Base-by-base conservation (phyloP, 2,329 filamentous ascomycete species). In the Teratosphaeria destructans region DNA sequence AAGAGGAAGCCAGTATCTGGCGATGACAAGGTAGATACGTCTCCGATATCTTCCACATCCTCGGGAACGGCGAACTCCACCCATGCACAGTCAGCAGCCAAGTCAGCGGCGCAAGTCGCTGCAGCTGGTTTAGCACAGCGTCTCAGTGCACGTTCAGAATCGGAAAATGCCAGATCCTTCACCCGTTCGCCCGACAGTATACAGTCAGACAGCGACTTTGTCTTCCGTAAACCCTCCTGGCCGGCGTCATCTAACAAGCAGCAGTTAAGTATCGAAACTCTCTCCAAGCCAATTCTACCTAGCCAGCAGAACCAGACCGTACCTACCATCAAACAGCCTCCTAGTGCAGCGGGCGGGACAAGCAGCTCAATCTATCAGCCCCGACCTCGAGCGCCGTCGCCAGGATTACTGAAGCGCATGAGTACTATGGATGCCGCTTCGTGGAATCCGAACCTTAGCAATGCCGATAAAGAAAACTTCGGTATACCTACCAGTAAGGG, bases 381-480 rank as follows among this genome's bases (percentile, higher is more conserved):
- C 1, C 68, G 66, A 56, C 68, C 66, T 3, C 61, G 72, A 27
- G 64, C 71, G 7, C 72, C 76, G 0, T 77, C 75, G 11, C 71
- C 77, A 0, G 73, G 74, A 2, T 63, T 79, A n/a, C 63, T 79
- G 55, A 72, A 75, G 55, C 71, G 77, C 23, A 79, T 80, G 75
- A 73, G 73, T 0, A 75, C 73, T n/a, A 74, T 78, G 54, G 76
- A 78, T 55, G 63, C 68, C 61, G 60, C 57, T 19, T 23, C 43
- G 5, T 56, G 55, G 2, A 56, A 61, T 23, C 23, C 26, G 55
- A 47, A 56, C 56, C 34, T 27, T 26, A 43, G 32, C 12, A 56
- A 32, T 39, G 32, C 55, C 29, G 52, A 35, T n/a, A 54, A 32
- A 26, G 52, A 32, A 26, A 34, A 32, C 27, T 23, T 27, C 4